Evolutionary conservation across 2,329 filamentous ascomycete species (phyloP).

Genomic region (Fusarium luffae): DNA sequence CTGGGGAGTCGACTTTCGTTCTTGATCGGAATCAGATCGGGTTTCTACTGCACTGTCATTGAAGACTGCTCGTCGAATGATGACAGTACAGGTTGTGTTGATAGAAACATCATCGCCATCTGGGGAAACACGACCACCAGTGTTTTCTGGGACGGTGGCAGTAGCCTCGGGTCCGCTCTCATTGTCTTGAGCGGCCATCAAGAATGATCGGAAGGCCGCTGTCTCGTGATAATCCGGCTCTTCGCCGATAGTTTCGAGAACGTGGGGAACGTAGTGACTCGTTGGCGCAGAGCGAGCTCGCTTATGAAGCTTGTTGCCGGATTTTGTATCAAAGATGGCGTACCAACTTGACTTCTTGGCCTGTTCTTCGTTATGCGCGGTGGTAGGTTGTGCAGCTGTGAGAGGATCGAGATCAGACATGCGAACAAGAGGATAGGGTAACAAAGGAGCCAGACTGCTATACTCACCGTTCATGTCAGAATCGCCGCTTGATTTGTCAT

Average conservation of each 20-base stretch:
- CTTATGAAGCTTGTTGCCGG: conserved; percentile 31
- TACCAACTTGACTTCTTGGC: conserved; percentile 4
- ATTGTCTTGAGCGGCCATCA: background rate
- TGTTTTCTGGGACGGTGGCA: background rate
- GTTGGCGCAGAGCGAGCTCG: conserved; percentile 21
- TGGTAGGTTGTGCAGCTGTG: background rate
- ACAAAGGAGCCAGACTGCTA: background rate
- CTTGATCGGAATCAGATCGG: background rate
- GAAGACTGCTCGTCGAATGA: background rate
- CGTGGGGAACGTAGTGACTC: background rate
- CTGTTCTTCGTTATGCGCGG: background rate
- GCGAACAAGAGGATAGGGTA: background rate
- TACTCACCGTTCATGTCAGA: conserved; percentile 9
- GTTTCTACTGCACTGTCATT: background rate
- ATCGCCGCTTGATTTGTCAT: background rate
- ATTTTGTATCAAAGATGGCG: conserved; percentile 21
- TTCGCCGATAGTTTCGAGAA: conserved; percentile 13
- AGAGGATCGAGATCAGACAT: background rate
- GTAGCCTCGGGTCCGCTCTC: background rate
- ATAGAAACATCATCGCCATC: background rate
- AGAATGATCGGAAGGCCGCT: background rate
- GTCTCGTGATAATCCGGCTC: conserved; percentile 1
- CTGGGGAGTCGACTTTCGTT: background rate
- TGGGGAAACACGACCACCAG: background rate
- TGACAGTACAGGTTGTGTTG: conserved; percentile 2